Conservation (phyloP, 805 yeast genomes). For the Zygosaccharomyces rouxii region DNA sequence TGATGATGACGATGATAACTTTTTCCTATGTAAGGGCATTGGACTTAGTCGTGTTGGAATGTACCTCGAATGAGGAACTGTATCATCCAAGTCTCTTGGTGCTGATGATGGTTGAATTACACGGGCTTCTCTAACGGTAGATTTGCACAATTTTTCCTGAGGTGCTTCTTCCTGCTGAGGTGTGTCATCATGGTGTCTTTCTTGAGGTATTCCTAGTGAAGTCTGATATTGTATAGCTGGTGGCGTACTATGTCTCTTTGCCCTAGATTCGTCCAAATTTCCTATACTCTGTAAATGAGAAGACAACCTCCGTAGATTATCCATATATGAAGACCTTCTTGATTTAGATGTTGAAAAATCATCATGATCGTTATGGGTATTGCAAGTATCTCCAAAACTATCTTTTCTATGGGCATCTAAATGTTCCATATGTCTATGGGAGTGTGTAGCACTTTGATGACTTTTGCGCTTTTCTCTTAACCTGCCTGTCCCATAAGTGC, state of each 20-base stretch:
- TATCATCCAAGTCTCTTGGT: background rate
- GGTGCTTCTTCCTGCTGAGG: background rate
- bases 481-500: slow-evolving; percentile 34
- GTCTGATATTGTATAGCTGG: background rate
- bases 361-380: background rate
- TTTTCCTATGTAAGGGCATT: slow-evolving; percentile 5
- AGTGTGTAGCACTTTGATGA: background rate
- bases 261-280: background rate
- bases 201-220: background rate
- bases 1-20: no score
- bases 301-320: slow-evolving; percentile 30
- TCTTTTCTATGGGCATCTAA: background rate
- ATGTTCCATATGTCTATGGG: slow-evolving; percentile 1
- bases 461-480: slow-evolving; percentile 20
- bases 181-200: background rate
- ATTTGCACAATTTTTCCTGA: background rate
- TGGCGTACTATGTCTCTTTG: slow-evolving; percentile 5
- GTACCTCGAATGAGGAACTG: background rate
- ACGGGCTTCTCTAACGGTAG: slow-evolving; percentile 6
- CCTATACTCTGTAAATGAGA: slow-evolving; percentile 18
- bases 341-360: slow-evolving; percentile 1
- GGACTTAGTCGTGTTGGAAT: background rate
- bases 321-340: slow-evolving; percentile 16
- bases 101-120: slow-evolving; percentile 6
- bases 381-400: background rate